Conservation (phyloP, 164 flowering plant species). For the Akebia trifoliata region DNA sequence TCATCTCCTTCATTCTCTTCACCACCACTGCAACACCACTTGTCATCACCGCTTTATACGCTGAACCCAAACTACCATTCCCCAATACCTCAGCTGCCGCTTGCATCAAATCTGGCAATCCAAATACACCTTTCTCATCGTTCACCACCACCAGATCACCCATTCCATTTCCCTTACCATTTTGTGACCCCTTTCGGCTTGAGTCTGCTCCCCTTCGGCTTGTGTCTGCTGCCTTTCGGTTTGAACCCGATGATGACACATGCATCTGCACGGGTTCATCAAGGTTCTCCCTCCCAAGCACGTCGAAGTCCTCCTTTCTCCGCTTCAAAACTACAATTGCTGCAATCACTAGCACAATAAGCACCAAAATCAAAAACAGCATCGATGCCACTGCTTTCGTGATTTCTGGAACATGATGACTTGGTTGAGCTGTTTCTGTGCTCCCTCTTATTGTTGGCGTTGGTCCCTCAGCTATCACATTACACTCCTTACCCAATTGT, state of each 20-base stretch:
- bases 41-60: conserved; percentile 76
- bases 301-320: conserved; percentile 29
- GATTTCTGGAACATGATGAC: too few species aligned
- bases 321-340: conserved; percentile 8
- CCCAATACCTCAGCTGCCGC: conserved; percentile 94
- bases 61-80: conserved; percentile 70
- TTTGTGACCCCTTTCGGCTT: conserved; percentile 10
- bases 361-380: conserved; percentile 15
- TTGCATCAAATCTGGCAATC: conserved; percentile 85
- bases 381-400: too few species aligned
- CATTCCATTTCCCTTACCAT: conserved; percentile 18
- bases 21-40: conserved; percentile 79
- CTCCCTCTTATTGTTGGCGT: too few species aligned
- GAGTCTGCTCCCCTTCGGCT: conserved; percentile 5
- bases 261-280: conserved; percentile 32
- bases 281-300: conserved; percentile 34
- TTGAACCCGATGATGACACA: conserved; percentile 15
- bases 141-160: conserved; percentile 62
- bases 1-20: conserved; percentile 86
- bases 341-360: conserved; percentile 10
- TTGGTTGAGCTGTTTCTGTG: too few species aligned
- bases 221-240: conserved; percentile 1
- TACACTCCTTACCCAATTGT: conserved; percentile 32
- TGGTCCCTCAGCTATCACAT: background rate
- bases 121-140: conserved; percentile 55